These are phyloP conservation scores for Lanmaoa pseudosensibilis DNA, from an alignment of 768 basidiomycete species.

Conservation along the genomic window DNA sequence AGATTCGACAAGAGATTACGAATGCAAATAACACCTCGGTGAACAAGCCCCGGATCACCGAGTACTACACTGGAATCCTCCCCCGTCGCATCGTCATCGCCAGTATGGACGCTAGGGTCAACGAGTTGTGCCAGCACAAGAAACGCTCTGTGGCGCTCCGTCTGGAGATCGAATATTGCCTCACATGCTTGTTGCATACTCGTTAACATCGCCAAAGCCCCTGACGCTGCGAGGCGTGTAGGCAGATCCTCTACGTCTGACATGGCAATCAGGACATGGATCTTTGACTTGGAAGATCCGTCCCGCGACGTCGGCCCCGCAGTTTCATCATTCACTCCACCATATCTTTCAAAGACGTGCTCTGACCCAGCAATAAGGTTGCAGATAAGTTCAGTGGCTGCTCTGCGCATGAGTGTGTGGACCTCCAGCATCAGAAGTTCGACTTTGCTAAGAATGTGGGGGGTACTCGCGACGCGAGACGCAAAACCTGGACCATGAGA, in stretches of 20 bases:
- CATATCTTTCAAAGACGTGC: constrained; percentile 71
- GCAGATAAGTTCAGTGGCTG: constrained; percentile 88
- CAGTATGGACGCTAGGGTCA: constrained; percentile 49
- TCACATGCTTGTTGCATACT: constrained; percentile 58
- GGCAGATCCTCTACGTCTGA: constrained; percentile 83
- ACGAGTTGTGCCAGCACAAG: constrained; percentile 66
- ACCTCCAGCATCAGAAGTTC: constrained; percentile 82
- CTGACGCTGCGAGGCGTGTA: constrained; percentile 88
- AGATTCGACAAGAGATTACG: constrained; percentile 59
- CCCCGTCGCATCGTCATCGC: constrained; percentile 36
- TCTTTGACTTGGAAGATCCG: constrained; percentile 49
- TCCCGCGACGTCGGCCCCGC: constrained; percentile 45
- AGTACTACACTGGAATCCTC: constrained; percentile 33
- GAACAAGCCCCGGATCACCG: constrained; percentile 61
- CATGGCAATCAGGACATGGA: constrained; percentile 82
- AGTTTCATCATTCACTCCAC: constrained; percentile 38
- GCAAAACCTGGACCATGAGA: constrained; percentile 70
- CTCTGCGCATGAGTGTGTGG: constrained; percentile 77
- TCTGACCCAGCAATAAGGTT: constrained; percentile 84
- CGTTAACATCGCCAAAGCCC: constrained; percentile 82
- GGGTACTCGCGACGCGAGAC: constrained; percentile 60
- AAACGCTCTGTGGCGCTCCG: constrained; percentile 62
- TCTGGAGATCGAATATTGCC: constrained; percentile 62
- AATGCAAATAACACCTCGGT: constrained; percentile 77
- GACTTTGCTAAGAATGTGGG: constrained; percentile 60